Evolutionary conservation across 495 filamentous ascomycete species (phyloP).

Genomic region (Penicillium robsamsonii): DNA sequence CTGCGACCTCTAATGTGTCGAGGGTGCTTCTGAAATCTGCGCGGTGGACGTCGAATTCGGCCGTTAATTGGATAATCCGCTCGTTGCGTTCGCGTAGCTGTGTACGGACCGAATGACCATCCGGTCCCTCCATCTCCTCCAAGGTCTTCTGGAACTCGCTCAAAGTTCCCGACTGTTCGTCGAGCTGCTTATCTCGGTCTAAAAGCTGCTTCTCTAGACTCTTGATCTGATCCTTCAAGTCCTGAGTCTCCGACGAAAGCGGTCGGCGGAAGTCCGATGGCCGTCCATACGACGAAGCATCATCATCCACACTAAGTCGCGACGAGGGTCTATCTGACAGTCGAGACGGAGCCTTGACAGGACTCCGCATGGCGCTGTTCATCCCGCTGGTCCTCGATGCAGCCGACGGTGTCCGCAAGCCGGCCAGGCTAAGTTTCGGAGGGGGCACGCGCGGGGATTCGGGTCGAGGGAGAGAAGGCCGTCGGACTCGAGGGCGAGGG

Average conservation of each 20-base stretch:
- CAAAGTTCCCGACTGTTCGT: constrained; percentile 77
- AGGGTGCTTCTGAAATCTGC: constrained; percentile 97
- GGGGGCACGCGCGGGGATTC: constrained; percentile 67
- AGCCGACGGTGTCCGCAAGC: constrained; percentile 46
- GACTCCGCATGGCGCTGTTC: constrained; percentile 37
- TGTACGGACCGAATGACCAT: constrained; percentile 71
- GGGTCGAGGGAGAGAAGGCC: constrained; percentile 76
- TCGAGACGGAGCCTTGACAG: constrained; percentile 44
- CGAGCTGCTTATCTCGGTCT: constrained; percentile 81
- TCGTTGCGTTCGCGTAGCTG: constrained; percentile 94
- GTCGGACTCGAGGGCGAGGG: constrained; percentile 55
- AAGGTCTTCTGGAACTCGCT: constrained; percentile 55
- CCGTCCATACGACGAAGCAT: constrained; percentile 31
- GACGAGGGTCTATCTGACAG: constrained; percentile 45
- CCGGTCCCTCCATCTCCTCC: constrained; percentile 71
- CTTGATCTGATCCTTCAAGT: constrained; percentile 61
- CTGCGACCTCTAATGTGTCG: constrained; percentile 93
- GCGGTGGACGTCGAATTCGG: constrained; percentile 92
- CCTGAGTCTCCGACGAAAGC: constrained; percentile 50
- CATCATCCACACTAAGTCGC: constrained; percentile 42
- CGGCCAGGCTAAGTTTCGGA: constrained; percentile 57
- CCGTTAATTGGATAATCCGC: constrained; percentile 85
- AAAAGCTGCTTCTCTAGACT: constrained; percentile 64
- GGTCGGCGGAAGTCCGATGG: constrained; percentile 48
- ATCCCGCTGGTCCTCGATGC: constrained; percentile 31